Evolutionary conservation across 768 basidiomycete species (phyloP), one percentile per base, ranked within the genome.

Genomic region (Rhodotorula diobovata): DNA sequence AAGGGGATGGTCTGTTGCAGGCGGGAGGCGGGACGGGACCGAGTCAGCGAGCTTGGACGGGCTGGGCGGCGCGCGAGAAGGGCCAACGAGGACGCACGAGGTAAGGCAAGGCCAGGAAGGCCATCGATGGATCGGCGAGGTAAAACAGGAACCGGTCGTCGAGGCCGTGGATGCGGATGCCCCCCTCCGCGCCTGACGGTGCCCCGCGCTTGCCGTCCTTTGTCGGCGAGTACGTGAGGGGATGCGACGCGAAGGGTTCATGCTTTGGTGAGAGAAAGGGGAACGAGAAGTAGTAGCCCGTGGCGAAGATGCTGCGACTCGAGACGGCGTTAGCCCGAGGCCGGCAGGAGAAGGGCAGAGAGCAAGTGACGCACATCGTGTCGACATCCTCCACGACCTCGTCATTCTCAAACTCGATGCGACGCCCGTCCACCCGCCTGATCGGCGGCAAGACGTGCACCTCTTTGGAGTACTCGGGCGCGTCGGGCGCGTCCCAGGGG

Each of bases 61-160:
- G 7, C 39, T 25, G 39, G 41, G 5, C 10, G 12, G 37, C 5
- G 8, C 9, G 12, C 1, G 15, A 14, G n/a, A 46, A 5, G 23
- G n/a, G n/a, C n/a, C n/a, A n/a, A 10, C 25, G 32, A 21, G 45
- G 4, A 35, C 63, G 48, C 35, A 68, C 65, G 56, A 66, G 58
- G 57, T 79, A 74, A 76, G 80, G 78, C 18, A 81, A 63, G 15
- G 72, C 76, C 7, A 79, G 76, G 67, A 82, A 79, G 20, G 79
- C 79, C 28, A 80, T 73, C 4, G 76, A 78, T 34, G 80, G 72
- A 67, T 81, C 80, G 0, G 75, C 77, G 18, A 80, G 55, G 66
- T 81, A 76, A 70, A 82, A 82, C 34, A 80, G 62, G 70, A 80
- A 61, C 21, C 79, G 55, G 57, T 79, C 79, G 66, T 82, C 81